Evolutionary conservation across 2,329 filamentous ascomycete genomes (phyloP), one percentile per base, ranked within the genome.

Genomic region (Cladophialophora carrionii): DNA sequence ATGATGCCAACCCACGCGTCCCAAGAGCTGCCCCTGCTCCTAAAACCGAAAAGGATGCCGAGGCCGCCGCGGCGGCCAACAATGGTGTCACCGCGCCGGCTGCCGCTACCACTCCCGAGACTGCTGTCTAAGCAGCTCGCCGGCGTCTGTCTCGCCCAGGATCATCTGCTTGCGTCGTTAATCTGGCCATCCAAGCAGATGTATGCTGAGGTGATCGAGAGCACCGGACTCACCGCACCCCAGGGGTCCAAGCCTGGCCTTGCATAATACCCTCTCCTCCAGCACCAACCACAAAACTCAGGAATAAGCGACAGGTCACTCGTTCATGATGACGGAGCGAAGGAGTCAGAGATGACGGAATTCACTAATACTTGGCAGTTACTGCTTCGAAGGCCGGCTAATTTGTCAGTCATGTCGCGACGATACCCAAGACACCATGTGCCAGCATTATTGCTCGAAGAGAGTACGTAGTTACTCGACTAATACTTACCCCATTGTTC

Each of bases 11-110:
- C 22, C 59, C 69, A 3, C 29, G 26, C 31, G 9, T 31, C 20
- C 46, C 22, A 54, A 32, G 26, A 20, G 24, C 54, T 5, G 57
- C 24, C 26, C 31, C 54, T 37, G 55, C 43, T 10, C 49, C 49
- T n/a, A 43, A 26, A 10, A 57, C 46, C 14, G 69, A 71, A 64
- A 71, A 71, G 63, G 26, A 24, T 22, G 49, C 34, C 31, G 57
- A 61, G n/a, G 68, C 64, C 41, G 48, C 34, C 41, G 48, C 34
- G 31, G 41, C 61, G 48, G 56, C 61, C 22, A 41, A 43, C 48
- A 61, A 63, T 26, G 53, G 59, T 20, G 60, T 34, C 46, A 48
- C 46, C 34, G 55, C 60, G 29, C 31, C 64, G 14, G 31, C 51
- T 10, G 22, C 59, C 43, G 55, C 41, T 4, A 31, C 48, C 49